Base-by-base conservation (phyloP, 2,329 filamentous ascomycete species). In the Periglandula ipomoeae region DNA sequence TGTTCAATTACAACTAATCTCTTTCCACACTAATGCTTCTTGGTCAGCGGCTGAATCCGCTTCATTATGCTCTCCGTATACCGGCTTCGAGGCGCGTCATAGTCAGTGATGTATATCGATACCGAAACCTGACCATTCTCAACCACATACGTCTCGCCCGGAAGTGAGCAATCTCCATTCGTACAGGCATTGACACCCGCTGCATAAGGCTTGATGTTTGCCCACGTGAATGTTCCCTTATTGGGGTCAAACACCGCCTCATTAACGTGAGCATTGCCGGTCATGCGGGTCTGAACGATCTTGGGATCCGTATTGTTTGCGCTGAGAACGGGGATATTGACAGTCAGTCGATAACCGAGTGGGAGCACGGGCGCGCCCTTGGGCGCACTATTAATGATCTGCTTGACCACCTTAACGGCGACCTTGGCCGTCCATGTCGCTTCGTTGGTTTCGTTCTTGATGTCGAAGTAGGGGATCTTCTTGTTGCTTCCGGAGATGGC, bases 111-210 rank as follows among this genome's bases (percentile, higher is more conserved):
- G 50, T 75, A 78, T 0, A 75, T 61, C 1, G 63, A 69, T 3
- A 78, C 67, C 13, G 63, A 63, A 2, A 68, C 59, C 37, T 65
- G 70, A 0, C 69, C 70, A 13, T 63, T 60, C 44, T 67, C 64
- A 10, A 76, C 65, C 2, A 76, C 63, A 35, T 65, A 66, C 1
- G 72, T 75, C 65, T 78, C 74, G 0, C 74, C 72, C 0, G 72
- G 71, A n/a, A 78, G 56, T 6, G 58, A 60, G 56, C 72, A 75
- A 48, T 78, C 69, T 1, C 74, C 75, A 44, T 77, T 76, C 53
- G 75, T 70, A 49, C 73, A 76, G 1, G 62, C 56, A 47, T 77
- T 77, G 2, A 72, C 62, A 1, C 70, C 73, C 1, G 62, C 65
- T 3, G 61, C 53, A 44, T 61, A 61, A 2, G 66, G 65, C 30